Evolutionary conservation across 2,329 filamentous ascomycete genomes (phyloP), one percentile per base, ranked within the genome.

Genomic region (Penicillium paneum): DNA sequence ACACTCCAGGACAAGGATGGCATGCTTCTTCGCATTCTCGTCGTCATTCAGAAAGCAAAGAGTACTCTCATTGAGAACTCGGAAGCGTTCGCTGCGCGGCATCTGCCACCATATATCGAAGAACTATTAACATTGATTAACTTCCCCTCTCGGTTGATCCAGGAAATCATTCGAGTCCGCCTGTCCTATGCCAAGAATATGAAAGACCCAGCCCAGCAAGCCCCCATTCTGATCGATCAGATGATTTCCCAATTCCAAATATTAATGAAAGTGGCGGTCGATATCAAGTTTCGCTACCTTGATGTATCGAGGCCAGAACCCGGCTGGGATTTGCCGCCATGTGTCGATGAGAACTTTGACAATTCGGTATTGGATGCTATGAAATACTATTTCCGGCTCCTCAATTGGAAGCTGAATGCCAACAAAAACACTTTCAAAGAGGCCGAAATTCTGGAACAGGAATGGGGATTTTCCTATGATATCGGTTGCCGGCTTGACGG

Each of bases 391-490:
- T 99, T 99, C 81, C 94, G 93, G 72, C 92, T 99, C 83, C 80
- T 99, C 41, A 97, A 97, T 70, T 97, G 92, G 91, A 97, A 97
- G 73, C 79, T 99, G 49, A 92, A 89, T 64, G 90, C 91, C 52
- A 97, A 97, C 78, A 97, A 97, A 73, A 99, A 97, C 75, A 97
- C 92, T 0, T 99, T 99, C 82, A 97, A 97, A 70, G 94, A 99
- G 73, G 94, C 94, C 7, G 94, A 99, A 78, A 88, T 99, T 60
- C 78, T 99, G 44, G 95, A 97, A 70, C 91, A 96, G 67, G 94
- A 99, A 74, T 99, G 94, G 94, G 91, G 91, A 54, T 97, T 97
- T 67, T 95, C 90, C 49, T 97, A 97, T 67, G 87, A 92, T 65
- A 90, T 99, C 53, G 94, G 93, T 26, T 85, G 90, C 45, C 89